Evolutionary conservation across 176 grass and related monocot species (phyloP).

Genomic region (Triticum aestivum): DNA sequence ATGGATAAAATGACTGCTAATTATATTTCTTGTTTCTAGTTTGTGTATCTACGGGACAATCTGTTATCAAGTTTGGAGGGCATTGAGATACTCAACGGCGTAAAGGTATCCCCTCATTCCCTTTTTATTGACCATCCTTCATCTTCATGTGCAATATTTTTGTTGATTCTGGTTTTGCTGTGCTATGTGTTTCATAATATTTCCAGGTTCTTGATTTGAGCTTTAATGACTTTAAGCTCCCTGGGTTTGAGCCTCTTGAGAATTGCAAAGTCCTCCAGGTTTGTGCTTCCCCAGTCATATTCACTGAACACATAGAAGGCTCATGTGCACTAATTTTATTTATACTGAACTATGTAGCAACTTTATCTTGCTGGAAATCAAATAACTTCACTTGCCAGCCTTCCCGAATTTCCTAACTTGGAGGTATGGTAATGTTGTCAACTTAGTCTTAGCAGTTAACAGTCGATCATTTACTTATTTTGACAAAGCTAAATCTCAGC

Average conservation of each 20-base stretch:
- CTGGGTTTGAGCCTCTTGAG: slow-evolving; percentile 77
- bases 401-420: slow-evolving; percentile 90
- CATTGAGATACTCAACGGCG: slow-evolving; percentile 74
- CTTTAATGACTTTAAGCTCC: slow-evolving; percentile 92
- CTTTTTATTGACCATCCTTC: slow-evolving; percentile 12
- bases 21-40: slow-evolving; percentile 51
- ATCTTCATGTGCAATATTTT: neutral
- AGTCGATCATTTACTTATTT: slow-evolving; percentile 27
- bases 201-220: slow-evolving; percentile 97
- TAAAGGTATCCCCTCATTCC: slow-evolving; percentile 64
- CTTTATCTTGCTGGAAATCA: slow-evolving; percentile 99
- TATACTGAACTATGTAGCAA: slow-evolving; percentile 67
- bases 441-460: slow-evolving; percentile 26
- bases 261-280: slow-evolving; percentile 95
- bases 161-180: slow-evolving; percentile 20
- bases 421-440: slow-evolving; percentile 65
- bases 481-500: slow-evolving; percentile 15
- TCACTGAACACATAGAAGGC: slow-evolving; percentile 13
- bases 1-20: neutral
- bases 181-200: slow-evolving; percentile 5
- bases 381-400: slow-evolving; percentile 87
- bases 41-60: slow-evolving; percentile 99
- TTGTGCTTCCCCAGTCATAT: slow-evolving; percentile 34
- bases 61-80: slow-evolving; percentile 87
- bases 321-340: slow-evolving; percentile 44